phyloP scores from a whole-genome alignment of 2,329 filamentous ascomycete genomes.

The Macrophomina phaseolina region DNA sequence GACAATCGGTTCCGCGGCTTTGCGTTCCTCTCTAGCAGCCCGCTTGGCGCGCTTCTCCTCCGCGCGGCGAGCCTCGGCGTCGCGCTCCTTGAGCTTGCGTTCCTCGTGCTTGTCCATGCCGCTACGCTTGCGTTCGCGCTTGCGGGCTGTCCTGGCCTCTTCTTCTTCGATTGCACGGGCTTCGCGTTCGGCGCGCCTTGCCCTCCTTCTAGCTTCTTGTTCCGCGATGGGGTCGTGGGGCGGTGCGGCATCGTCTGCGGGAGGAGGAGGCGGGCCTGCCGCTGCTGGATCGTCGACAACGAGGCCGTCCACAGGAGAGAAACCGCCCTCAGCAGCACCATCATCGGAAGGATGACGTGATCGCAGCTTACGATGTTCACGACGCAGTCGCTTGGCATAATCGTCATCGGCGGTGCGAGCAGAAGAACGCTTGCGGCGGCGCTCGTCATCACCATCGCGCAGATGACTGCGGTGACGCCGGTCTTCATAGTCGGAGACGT shows the following conservation, averaged over 20 bases:
- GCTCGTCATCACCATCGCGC: slow-evolving; percentile 45
- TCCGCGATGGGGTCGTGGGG: slow-evolving; percentile 29
- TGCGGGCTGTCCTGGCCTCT: slow-evolving; percentile 2
- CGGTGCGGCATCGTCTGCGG: background rate
- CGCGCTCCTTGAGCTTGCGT: slow-evolving; percentile 29
- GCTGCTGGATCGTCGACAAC: background rate
- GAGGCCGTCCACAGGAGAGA: background rate
- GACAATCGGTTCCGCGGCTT: slow-evolving; percentile 25
- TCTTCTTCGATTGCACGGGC: slow-evolving; percentile 22
- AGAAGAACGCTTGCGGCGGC: slow-evolving; percentile 45
- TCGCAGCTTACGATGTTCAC: slow-evolving; percentile 20
- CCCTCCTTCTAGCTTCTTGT: slow-evolving; percentile 39
- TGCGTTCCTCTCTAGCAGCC: slow-evolving; percentile 41
- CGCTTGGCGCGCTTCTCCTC: slow-evolving; percentile 47
- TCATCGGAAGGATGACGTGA: slow-evolving; percentile 11
- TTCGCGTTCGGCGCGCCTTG: slow-evolving; percentile 37
- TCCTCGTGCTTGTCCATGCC: slow-evolving; percentile 10
- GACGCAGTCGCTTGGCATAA: slow-evolving; percentile 25
- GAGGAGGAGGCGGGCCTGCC: background rate
- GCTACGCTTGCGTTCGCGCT: slow-evolving; percentile 18
- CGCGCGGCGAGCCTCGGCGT: slow-evolving; percentile 45
- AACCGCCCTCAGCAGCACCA: background rate
- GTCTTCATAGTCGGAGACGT: slow-evolving; percentile 36
- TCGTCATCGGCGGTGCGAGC: slow-evolving; percentile 42
- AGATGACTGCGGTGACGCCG: slow-evolving; percentile 39